A percentile compares a stretch with the other conserved stretches of the same genome.
Conservation (phyloP, 169 alveolate species). For the Babesia ovata region DNA sequence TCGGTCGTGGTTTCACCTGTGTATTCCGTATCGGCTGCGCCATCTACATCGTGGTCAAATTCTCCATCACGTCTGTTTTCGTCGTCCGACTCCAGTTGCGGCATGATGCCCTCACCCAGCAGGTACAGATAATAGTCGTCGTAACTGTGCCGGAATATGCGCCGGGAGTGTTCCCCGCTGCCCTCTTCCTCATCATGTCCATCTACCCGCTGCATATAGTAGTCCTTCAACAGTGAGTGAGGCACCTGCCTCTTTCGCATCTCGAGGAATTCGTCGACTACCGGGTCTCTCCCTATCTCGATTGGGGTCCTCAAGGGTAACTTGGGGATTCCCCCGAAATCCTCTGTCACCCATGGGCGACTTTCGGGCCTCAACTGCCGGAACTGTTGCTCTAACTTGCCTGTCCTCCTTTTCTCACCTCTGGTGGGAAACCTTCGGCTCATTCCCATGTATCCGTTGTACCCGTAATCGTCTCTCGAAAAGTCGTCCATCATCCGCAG, state of each 20-base stretch:
- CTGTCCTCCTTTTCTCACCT: constrained; percentile 2
- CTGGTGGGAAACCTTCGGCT: constrained; percentile 1
- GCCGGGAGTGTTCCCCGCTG: background rate
- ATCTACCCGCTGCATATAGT: constrained; percentile 8
- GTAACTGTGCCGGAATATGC: background rate
- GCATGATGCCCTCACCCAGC: constrained; percentile 24
- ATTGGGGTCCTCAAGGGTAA: constrained; percentile 26
- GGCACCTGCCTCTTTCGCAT: constrained; percentile 36
- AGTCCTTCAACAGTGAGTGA: constrained; percentile 23
- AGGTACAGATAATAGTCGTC: constrained; percentile 14
- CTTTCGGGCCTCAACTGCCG: constrained; percentile 5
- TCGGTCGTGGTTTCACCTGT: background rate
- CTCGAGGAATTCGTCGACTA: constrained; percentile 30
- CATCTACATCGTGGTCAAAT: too few relatives aligned
- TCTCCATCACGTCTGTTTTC: background rate
- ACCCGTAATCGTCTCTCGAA: background rate
- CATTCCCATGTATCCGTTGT: background rate
- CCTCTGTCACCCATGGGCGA: constrained; percentile 18
- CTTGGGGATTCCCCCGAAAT: constrained; percentile 29
- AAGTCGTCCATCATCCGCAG: too few relatives aligned
- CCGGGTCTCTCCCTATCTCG: constrained; percentile 10
- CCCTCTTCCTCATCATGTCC: background rate
- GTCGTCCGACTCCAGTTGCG: background rate
- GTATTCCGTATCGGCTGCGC: too few relatives aligned
- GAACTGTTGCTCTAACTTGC: background rate